These are phyloP conservation scores for Graphilbum sp. DNA, from an alignment of 2,329 filamentous ascomycete species.

Conservation along the genomic window DNA sequence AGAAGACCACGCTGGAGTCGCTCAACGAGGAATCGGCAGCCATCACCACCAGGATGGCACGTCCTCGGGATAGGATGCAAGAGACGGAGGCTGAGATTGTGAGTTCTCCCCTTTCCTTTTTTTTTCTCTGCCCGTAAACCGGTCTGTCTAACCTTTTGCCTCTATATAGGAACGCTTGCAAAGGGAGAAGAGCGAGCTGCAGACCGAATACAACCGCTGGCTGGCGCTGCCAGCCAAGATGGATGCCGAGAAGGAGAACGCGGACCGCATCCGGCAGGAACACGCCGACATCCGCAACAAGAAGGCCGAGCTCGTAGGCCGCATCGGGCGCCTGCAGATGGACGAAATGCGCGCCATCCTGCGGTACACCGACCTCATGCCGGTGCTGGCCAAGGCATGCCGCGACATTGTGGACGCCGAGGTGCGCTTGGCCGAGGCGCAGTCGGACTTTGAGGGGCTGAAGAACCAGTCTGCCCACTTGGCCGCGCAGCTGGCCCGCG, in stretches of 20 bases:
- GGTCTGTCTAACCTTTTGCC: too few species aligned
- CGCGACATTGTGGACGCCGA: conserved; percentile 51
- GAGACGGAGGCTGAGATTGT: too few species aligned
- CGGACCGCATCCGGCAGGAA: conserved; percentile 16
- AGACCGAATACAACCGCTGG: conserved; percentile 49
- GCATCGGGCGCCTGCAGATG: conserved; percentile 35
- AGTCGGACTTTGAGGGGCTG: conserved; percentile 63
- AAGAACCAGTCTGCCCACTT: conserved; percentile 47
- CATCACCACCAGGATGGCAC: too few species aligned
- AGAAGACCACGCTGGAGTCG: conserved; percentile 19
- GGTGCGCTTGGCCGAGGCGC: conserved; percentile 59
- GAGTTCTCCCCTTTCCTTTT: too few species aligned
- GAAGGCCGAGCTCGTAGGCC: conserved; percentile 19
- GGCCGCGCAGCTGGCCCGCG: conserved; percentile 23
- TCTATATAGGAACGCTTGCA: conserved; percentile 32
- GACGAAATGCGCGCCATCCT: conserved; percentile 38
- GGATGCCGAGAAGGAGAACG: conserved; percentile 19
- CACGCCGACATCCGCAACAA: conserved; percentile 14
- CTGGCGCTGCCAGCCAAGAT: conserved; percentile 55
- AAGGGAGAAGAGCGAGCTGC: conserved; percentile 48
- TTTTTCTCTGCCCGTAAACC: too few species aligned
- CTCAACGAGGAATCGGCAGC: conserved; percentile 22
- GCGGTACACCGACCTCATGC: conserved; percentile 40
- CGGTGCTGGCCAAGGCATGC: conserved; percentile 43
- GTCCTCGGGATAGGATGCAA: too few species aligned